Conservation (phyloP, 2,329 filamentous ascomycete genomes). For the Aspergillus alliaceus region DNA sequence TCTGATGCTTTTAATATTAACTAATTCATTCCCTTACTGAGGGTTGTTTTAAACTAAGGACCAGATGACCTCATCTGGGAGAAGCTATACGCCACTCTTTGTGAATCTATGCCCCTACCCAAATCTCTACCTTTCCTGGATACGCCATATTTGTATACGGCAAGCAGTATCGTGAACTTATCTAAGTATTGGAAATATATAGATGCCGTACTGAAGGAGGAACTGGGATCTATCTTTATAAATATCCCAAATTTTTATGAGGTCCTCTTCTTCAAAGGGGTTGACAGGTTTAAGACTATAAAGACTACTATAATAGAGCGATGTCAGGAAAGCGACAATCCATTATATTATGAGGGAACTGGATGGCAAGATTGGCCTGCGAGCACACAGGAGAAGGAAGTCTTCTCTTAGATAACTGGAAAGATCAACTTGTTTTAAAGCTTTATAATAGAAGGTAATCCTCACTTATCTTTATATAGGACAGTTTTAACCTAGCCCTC, state of each 20-base stretch:
- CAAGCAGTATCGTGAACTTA: slow-evolving; percentile 29
- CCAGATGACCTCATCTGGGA: slow-evolving; percentile 20
- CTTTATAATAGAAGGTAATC: slow-evolving; percentile 8
- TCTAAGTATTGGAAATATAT: slow-evolving; percentile 27
- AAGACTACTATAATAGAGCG: slow-evolving; percentile 24
- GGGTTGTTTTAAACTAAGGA: slow-evolving; percentile 7
- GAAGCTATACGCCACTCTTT: slow-evolving; percentile 13
- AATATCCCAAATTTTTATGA: slow-evolving; percentile 25
- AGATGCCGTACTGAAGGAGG: slow-evolving; percentile 25
- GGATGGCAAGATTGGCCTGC: slow-evolving; percentile 30
- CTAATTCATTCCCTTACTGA: slow-evolving; percentile 19
- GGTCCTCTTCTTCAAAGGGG: slow-evolving; percentile 26
- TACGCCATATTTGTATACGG: slow-evolving; percentile 26
- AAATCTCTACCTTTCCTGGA: slow-evolving; percentile 15
- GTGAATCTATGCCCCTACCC: slow-evolving; percentile 21
- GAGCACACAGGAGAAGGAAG: slow-evolving; percentile 23
- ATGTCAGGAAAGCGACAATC: slow-evolving; percentile 23
- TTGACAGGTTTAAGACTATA: slow-evolving; percentile 22
- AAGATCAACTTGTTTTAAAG: slow-evolving; percentile 11
- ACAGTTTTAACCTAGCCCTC: slow-evolving; percentile 20
- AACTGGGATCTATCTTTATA: slow-evolving; percentile 26
- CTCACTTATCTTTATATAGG: background rate
- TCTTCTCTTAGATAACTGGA: slow-evolving; percentile 27
- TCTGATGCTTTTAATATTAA: slow-evolving; percentile 16
- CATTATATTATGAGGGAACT: slow-evolving; percentile 17